Conservation (phyloP, 225 moss, liverwort and hornwort species). For the Physcomitrium patens region DNA sequence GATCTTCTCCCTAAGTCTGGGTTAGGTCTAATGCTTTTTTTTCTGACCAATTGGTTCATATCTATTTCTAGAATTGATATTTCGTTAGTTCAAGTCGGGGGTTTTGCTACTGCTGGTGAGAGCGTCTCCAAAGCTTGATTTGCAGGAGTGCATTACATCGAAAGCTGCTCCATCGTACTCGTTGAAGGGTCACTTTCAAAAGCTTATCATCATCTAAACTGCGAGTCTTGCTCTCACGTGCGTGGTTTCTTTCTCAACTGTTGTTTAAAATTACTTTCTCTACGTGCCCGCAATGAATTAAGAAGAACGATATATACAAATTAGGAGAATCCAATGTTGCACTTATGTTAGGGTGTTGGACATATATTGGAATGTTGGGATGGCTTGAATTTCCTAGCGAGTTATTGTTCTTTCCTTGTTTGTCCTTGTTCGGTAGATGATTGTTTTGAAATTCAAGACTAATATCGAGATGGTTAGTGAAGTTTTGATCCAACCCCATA, state of each 20-base stretch:
- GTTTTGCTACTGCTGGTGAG: slow-evolving; percentile 14
- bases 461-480: slow-evolving; percentile 20
- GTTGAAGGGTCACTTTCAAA: slow-evolving; percentile 14
- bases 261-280: background rate
- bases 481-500: slow-evolving; percentile 14
- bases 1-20: background rate
- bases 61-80: slow-evolving; percentile 9
- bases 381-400: slow-evolving; percentile 14
- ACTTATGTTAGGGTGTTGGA: slow-evolving; percentile 4
- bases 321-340: background rate
- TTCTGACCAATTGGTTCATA: slow-evolving; percentile 3
- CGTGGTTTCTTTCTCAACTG: slow-evolving; percentile 13
- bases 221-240: background rate
- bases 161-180: slow-evolving; percentile 22
- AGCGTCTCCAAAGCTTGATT: slow-evolving; percentile 8
- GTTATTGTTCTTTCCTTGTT: slow-evolving; percentile 22
- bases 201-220: slow-evolving; percentile 8
- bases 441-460: slow-evolving; percentile 18
- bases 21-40: background rate
- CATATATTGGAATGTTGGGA: no score
- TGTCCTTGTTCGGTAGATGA: slow-evolving; percentile 15
- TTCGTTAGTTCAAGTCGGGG: background rate
- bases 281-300: background rate
- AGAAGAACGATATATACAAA: slow-evolving; percentile 1
- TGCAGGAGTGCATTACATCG: slow-evolving; percentile 7